phyloP scores from a whole-genome alignment of 768 basidiomycete genomes.

The Kwoniella newhampshirensis region DNA sequence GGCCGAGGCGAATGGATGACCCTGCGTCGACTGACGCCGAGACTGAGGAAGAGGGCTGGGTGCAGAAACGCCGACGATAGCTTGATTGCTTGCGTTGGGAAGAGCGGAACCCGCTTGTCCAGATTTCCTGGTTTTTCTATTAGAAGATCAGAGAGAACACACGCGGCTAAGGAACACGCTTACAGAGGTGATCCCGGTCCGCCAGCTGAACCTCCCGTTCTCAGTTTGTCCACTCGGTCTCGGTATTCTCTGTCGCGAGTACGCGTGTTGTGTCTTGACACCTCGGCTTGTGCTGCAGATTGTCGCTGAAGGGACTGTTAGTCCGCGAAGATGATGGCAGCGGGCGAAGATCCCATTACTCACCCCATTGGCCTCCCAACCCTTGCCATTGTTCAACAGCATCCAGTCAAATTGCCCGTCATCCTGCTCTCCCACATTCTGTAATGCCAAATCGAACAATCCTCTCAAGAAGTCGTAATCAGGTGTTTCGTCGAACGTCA shows the following conservation, averaged over 20 bases:
- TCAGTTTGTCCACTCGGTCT: conserved; percentile 45
- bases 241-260: conserved; percentile 45
- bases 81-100: conserved; percentile 51
- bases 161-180: conserved; percentile 9
- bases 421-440: conserved; percentile 83
- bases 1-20: conserved; percentile 48
- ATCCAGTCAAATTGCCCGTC: conserved; percentile 98
- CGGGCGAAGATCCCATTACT: conserved; percentile 52
- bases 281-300: conserved; percentile 37
- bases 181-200: conserved; percentile 39
- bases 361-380: conserved; percentile 84
- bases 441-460: conserved; percentile 88
- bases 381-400: conserved; percentile 83
- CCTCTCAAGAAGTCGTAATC: conserved; percentile 98
- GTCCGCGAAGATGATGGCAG: no score
- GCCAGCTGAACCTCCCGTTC: conserved; percentile 32
- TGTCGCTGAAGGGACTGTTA: conserved; percentile 20
- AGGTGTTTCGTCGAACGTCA: conserved; percentile 98
- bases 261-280: conserved; percentile 43
- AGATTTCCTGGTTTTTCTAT: conserved; percentile 48
- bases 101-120: conserved; percentile 30
- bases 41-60: conserved; percentile 46
- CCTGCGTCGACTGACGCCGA: conserved; percentile 46
- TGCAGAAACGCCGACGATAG: conserved; percentile 51
- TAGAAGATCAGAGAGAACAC: not conserved